Evolutionary conservation across 2,329 filamentous ascomycete genomes (phyloP), one percentile per base, ranked within the genome.

Genomic region (Phyllosticta ampelicida): DNA sequence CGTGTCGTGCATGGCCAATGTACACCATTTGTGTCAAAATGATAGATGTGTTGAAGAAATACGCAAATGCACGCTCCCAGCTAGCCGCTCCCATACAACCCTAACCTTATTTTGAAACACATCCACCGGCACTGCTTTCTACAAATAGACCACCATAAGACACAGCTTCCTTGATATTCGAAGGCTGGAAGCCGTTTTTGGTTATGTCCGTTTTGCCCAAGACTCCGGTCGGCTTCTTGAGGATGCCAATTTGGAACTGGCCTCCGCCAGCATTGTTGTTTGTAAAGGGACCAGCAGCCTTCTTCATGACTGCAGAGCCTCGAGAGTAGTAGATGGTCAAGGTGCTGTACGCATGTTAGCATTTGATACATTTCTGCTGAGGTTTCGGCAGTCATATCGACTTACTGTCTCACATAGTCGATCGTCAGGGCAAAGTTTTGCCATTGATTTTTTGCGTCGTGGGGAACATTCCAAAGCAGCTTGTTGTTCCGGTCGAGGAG

Each of bases 341-440:
- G 53, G 80, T 79, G 65, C 80, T 84, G 58, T 36, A 2, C 11
- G 6, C 52, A 13, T 21, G 8, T 44, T 21, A 48, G 23, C 19
- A 44, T 55, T 21, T 23, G 56, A 9, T 10, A 13, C 54, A n/a
- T n/a, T n/a, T n/a, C n/a, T n/a, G n/a, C n/a, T n/a, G n/a, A n/a
- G 51, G 36, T 28, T 23, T 11, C 53, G 21, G 29, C 11, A 16
- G 23, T 16, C 54, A 16, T 8, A 50, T 21, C 9, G 51, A 70
- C 77, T 52, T 69, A 82, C 80, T 81, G 78, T 57, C 77, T 72
- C 54, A 72, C 71, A 67, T 82, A 86, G 67, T 86, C 77, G 13
- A 84, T 71, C 20, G 75, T 79, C 29, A 84, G 57, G 9, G 77
- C 83, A 73, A 85, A 85, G 72, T 86, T 86, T 67, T 85, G 80